Conservation (phyloP, 2,329 filamentous ascomycete genomes). For the Penicillium freii region DNA sequence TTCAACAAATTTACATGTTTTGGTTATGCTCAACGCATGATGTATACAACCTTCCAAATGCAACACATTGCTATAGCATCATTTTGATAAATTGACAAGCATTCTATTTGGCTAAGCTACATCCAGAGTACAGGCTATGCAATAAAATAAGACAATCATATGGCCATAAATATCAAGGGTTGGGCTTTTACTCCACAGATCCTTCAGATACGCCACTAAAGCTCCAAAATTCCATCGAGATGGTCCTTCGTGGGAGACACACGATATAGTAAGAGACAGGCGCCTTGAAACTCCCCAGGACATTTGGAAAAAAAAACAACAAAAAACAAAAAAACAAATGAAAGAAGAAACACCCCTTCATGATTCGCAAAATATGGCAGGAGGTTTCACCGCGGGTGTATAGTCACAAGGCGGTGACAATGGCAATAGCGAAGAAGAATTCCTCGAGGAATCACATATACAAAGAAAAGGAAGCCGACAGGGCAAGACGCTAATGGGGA, state of each 20-base stretch:
- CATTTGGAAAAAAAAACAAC: conserved; percentile 1
- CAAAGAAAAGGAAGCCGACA: conserved; percentile 21
- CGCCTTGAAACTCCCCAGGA: conserved; percentile 22
- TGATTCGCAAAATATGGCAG: conserved; percentile 15
- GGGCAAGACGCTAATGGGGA: conserved; percentile 28
- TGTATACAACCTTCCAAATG: neutral
- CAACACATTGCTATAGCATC: neutral
- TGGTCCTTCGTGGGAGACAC: conserved; percentile 16
- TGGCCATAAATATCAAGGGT: conserved; percentile 12
- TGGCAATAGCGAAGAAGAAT: neutral
- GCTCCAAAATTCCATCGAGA: conserved; percentile 21
- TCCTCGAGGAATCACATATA: conserved; percentile 23
- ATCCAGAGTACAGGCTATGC: conserved; percentile 9
- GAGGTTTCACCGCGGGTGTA: conserved; percentile 10
- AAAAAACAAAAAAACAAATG: neutral
- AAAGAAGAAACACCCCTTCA: neutral
- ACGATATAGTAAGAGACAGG: conserved; percentile 15
- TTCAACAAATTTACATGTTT: neutral
- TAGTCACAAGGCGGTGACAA: conserved; percentile 23
- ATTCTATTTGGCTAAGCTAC: conserved; percentile 14
- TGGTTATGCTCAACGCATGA: neutral
- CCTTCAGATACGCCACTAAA: conserved; percentile 17
- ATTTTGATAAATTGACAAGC: neutral
- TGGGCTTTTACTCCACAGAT: conserved; percentile 20
- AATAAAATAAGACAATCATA: conserved; percentile 4